Conservation (phyloP, 2,329 filamentous ascomycete species). For the Colletotrichum truncatum region DNA sequence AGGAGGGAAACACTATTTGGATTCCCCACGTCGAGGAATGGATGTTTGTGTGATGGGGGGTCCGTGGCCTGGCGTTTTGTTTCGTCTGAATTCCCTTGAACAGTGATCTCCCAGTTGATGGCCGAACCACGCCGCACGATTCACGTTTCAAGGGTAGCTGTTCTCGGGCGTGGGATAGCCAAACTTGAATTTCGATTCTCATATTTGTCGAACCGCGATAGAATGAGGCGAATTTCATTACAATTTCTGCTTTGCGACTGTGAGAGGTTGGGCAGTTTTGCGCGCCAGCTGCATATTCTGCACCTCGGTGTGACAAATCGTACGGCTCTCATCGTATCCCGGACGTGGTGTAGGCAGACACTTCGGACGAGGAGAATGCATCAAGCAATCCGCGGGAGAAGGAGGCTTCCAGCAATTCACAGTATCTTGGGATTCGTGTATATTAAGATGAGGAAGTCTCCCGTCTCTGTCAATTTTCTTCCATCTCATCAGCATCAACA, state of each 20-base stretch:
- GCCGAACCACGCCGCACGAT: slow-evolving; percentile 16
- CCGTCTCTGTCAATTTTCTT: neutral
- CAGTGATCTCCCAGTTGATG: neutral
- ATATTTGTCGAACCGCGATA: neutral
- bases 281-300: neutral
- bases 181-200: neutral
- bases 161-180: neutral
- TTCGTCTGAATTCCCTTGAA: slow-evolving; percentile 17
- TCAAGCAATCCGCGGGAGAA: neutral
- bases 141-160: slow-evolving; percentile 24
- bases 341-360: neutral
- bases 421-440: neutral
- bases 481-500: slow-evolving; percentile 16
- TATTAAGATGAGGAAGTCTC: slow-evolving; percentile 7
- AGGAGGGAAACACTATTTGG: neutral
- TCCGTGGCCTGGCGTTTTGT: slow-evolving; percentile 18
- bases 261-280: neutral
- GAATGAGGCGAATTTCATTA: neutral
- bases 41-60: neutral
- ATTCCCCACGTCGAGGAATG: neutral
- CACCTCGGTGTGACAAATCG: neutral
- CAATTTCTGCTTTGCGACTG: neutral
- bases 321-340: neutral
- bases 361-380: slow-evolving; percentile 15
- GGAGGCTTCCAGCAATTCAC: neutral